phyloP scores from a whole-genome alignment of 2,329 filamentous ascomycete genomes.

The Penicillium sp. region DNA sequence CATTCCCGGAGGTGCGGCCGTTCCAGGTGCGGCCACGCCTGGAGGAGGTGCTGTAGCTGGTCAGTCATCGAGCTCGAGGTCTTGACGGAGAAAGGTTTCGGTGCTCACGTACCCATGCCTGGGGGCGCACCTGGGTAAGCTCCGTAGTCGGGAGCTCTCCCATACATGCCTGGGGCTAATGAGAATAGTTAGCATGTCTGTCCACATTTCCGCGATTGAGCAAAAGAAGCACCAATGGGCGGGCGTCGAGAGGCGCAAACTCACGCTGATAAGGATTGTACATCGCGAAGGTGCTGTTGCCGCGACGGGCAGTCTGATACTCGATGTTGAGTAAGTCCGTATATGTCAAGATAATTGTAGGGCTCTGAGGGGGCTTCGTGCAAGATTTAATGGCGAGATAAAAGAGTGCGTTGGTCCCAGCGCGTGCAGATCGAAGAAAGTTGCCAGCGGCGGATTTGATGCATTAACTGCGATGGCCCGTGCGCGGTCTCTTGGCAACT shows the following conservation, averaged over 20 bases:
- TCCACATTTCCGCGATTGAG: background rate
- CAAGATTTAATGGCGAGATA: background rate
- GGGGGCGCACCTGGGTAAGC: slow-evolving; percentile 69
- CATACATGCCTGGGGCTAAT: slow-evolving; percentile 54
- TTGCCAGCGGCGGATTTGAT: slow-evolving; percentile 8
- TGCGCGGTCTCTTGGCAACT: slow-evolving; percentile 12
- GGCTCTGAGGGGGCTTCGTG: background rate
- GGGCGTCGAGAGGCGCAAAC: slow-evolving; percentile 6
- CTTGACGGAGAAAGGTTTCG: background rate
- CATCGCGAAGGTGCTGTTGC: slow-evolving; percentile 26
- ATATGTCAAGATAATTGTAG: background rate
- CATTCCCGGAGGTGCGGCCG: slow-evolving; percentile 70
- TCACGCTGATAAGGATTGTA: slow-evolving; percentile 43
- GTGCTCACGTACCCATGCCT: slow-evolving; percentile 63
- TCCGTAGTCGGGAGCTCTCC: slow-evolving; percentile 61
- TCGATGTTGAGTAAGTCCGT: background rate
- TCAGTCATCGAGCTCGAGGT: slow-evolving; percentile 9
- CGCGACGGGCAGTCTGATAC: background rate
- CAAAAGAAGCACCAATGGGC: background rate
- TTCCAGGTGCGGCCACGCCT: slow-evolving; percentile 74
- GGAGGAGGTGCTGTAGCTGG: slow-evolving; percentile 60
- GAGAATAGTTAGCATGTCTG: slow-evolving; percentile 11
- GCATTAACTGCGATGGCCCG: slow-evolving; percentile 13
- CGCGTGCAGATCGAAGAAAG: slow-evolving; percentile 6
- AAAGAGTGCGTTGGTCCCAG: background rate